Evolutionary conservation across 345 rosid genomes (phyloP).

Genomic region (Leavenworthia alabamica): DNA sequence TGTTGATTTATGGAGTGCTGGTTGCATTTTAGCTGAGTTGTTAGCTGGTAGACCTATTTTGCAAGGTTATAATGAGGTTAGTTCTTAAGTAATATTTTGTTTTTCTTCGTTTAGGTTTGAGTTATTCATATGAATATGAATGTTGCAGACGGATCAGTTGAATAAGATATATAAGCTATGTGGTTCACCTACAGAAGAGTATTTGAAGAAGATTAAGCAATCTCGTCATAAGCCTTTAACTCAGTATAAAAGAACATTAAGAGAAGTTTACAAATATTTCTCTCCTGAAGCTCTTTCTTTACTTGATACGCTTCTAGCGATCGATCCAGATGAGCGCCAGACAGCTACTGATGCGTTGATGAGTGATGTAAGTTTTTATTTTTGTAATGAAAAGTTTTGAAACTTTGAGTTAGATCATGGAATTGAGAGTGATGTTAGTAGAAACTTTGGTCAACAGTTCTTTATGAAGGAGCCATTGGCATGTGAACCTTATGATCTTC

Average conservation of each 20-base stretch:
- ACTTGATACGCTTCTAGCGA: constrained; percentile 77
- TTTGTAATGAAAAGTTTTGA: neutral
- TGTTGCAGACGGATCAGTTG: constrained; percentile 68
- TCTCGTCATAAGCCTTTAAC: constrained; percentile 63
- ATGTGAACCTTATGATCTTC: constrained; percentile 84
- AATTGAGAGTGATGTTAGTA: neutral
- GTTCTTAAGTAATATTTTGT: neutral
- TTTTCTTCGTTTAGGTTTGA: neutral
- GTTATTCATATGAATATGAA: neutral
- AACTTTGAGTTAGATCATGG: neutral
- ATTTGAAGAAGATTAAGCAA: constrained; percentile 82
- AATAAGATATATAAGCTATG: constrained; percentile 90
- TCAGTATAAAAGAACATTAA: constrained; percentile 59
- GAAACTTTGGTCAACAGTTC: constrained; percentile 44
- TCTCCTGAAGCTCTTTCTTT: constrained; percentile 68
- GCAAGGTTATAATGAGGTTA: constrained; percentile 96
- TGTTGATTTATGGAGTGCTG: constrained; percentile 95
- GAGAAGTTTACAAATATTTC: constrained; percentile 72
- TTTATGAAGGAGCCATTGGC: constrained; percentile 68
- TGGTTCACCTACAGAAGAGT: constrained; percentile 90
- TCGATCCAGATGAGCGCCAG: constrained; percentile 80
- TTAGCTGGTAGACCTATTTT: constrained; percentile 90
- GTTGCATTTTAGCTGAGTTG: constrained; percentile 90
- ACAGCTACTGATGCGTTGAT: constrained; percentile 73
- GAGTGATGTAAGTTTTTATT: constrained; percentile 73